Conservation (phyloP, 805 yeast species). For the Yarrowia osloensis region DNA sequence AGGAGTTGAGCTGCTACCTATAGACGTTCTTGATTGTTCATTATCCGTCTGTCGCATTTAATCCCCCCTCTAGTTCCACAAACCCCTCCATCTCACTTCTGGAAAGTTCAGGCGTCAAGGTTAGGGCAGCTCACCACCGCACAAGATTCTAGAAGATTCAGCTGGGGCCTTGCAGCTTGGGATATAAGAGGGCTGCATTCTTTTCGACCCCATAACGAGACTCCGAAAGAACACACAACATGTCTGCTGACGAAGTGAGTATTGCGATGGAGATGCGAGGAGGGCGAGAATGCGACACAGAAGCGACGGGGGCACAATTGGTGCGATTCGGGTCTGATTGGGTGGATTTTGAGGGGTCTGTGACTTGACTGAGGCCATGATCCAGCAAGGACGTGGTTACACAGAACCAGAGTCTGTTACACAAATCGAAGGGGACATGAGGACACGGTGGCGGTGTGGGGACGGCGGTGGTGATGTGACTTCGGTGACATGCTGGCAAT, state of each 20-base stretch:
- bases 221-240: neutral
- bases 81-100: too few relatives aligned
- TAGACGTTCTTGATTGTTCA: too few relatives aligned
- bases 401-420: too few relatives aligned
- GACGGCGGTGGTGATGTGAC: too few relatives aligned
- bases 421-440: too few relatives aligned
- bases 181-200: conserved; percentile 17
- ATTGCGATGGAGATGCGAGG: neutral
- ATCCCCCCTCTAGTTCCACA: too few relatives aligned
- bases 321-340: neutral
- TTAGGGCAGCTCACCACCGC: neutral
- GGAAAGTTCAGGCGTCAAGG: conserved; percentile 7
- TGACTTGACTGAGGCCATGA: too few relatives aligned
- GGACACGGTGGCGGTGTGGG: too few relatives aligned
- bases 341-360: neutral
- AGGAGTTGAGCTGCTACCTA: too few relatives aligned
- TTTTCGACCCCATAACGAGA: neutral
- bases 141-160: conserved; percentile 12
- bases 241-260: conserved; percentile 32
- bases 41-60: too few relatives aligned
- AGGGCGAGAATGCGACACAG: neutral
- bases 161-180: conserved; percentile 19
- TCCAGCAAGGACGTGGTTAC: neutral
- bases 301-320: neutral
- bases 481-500: too few relatives aligned